Conservation (phyloP, 208 protist genomes). For the Acanthamoeba lenticulata region DNA sequence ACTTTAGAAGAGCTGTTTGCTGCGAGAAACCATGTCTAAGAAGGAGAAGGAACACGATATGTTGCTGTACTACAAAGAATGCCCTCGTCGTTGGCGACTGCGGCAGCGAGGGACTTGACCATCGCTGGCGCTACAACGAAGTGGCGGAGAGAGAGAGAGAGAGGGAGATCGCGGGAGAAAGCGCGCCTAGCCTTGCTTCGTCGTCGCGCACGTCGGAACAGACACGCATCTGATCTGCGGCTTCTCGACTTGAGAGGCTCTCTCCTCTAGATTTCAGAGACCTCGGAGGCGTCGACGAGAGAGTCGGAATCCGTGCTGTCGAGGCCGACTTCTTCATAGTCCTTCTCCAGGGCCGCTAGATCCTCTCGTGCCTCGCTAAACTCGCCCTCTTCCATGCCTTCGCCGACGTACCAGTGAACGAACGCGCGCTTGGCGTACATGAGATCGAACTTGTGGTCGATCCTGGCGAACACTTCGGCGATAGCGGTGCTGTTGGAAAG, state of each 20-base stretch:
- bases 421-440: conserved; percentile 97
- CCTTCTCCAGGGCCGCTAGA: conserved; percentile 96
- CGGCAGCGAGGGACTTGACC: background rate
- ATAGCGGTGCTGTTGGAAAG: conserved; percentile 95
- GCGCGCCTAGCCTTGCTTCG: conserved; percentile 16
- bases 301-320: background rate
- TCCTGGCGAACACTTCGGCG: conserved; percentile 93
- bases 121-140: background rate
- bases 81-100: too few species aligned
- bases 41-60: too few species aligned
- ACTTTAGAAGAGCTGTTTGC: background rate
- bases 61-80: too few species aligned
- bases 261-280: background rate
- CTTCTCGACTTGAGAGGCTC: too few species aligned
- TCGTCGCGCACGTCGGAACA: background rate
- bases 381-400: conserved; percentile 98
- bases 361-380: conserved; percentile 96
- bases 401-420: conserved; percentile 97
- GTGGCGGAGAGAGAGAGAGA: background rate
- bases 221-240: too few species aligned
- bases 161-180: background rate
- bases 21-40: too few species aligned
- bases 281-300: conserved; percentile 3
- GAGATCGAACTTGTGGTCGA: conserved; percentile 96
- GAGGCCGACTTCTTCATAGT: conserved; percentile 94